A percentile compares a stretch with the other conserved stretches of the same genome.
These are phyloP conservation scores for Sporisorium graminicola DNA, from an alignment of 1,284 basidiomycete genomes.

Conservation along the genomic window DNA sequence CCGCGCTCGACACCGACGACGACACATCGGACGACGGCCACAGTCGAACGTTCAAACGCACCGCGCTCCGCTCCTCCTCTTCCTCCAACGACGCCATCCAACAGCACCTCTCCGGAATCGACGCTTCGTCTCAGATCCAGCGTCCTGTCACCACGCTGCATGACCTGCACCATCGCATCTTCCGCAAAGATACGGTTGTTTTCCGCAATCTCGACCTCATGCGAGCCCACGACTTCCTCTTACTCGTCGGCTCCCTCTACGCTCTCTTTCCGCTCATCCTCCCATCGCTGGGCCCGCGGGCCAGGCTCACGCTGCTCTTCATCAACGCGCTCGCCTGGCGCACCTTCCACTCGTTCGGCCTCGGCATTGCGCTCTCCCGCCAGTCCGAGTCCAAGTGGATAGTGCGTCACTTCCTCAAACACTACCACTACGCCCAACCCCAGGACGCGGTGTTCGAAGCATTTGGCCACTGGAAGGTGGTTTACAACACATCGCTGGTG, in stretches of 20 bases:
- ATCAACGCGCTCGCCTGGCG: conserved; percentile 88
- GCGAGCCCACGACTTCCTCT: conserved; percentile 79
- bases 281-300: conserved; percentile 36
- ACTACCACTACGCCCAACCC: conserved; percentile 70
- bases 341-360: conserved; percentile 86
- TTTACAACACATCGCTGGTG: conserved; percentile 91
- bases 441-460: conserved; percentile 79
- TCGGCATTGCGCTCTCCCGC: conserved; percentile 84
- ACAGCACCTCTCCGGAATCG: conserved; percentile 20
- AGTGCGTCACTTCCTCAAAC: conserved; percentile 91
- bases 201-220: conserved; percentile 86
- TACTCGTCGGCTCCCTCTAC: conserved; percentile 76
- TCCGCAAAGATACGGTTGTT: conserved; percentile 86
- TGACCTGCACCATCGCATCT: conserved; percentile 89
- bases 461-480: conserved; percentile 92
- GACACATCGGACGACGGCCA: conserved; percentile 39
- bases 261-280: conserved; percentile 71
- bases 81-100: conserved; percentile 48
- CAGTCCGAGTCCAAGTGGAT: conserved; percentile 90
- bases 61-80: conserved; percentile 30
- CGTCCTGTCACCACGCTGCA: conserved; percentile 74
- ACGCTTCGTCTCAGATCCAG: conserved; percentile 5
- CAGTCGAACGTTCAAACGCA: conserved; percentile 14
- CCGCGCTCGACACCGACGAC: conserved; percentile 45
- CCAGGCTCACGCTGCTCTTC: conserved; percentile 78